These are phyloP conservation scores for Roridomyces roridus DNA, from an alignment of 768 basidiomycete genomes.

Conservation along the genomic window DNA sequence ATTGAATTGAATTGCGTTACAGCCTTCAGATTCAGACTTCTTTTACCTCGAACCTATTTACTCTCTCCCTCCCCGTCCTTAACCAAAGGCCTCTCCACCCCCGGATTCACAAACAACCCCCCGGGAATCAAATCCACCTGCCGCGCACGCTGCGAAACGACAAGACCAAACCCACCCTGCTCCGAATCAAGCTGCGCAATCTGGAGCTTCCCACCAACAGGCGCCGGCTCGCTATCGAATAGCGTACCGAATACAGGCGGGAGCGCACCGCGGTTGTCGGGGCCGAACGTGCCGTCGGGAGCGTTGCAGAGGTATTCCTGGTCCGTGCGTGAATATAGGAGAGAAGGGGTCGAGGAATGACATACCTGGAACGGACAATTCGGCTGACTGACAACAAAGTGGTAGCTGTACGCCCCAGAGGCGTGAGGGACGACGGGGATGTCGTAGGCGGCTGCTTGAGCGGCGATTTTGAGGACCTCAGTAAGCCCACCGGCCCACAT, in stretches of 20 bases:
- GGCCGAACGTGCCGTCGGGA: conserved; percentile 42
- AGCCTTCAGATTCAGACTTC: no score
- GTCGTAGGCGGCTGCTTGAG: conserved; percentile 50
- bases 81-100: conserved; percentile 11
- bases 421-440: conserved; percentile 55
- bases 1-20: no score
- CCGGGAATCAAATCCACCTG: conserved; percentile 21
- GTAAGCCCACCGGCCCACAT: conserved; percentile 39
- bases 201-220: conserved; percentile 21
- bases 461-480: conserved; percentile 38
- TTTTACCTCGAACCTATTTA: no score
- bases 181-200: conserved; percentile 19
- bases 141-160: conserved; percentile 19
- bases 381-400: conserved; percentile 49
- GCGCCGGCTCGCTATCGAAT: conserved; percentile 23
- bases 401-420: conserved; percentile 53
- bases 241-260: conserved; percentile 38
- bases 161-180: conserved; percentile 23
- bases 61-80: conserved; percentile 1
- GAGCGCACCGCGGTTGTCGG: conserved; percentile 30
- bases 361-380: conserved; percentile 30
- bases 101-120: conserved; percentile 1
- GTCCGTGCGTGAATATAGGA: background rate
- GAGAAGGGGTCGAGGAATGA: background rate
- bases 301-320: conserved; percentile 42